phyloP scores from a whole-genome alignment of 331 rosid species.

The Malus hybrid region DNA sequence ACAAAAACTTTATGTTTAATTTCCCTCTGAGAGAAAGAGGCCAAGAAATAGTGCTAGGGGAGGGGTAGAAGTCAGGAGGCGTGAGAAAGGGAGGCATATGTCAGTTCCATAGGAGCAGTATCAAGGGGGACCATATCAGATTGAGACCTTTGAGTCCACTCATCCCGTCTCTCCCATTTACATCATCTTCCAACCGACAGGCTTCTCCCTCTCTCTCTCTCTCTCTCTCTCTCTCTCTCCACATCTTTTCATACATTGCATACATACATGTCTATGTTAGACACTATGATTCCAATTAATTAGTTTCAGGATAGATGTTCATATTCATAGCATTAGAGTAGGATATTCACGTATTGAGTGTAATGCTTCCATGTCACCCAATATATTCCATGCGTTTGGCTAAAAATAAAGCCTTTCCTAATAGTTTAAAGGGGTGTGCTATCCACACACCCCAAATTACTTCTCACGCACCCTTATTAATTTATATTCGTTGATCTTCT shows the following conservation, averaged over 20 bases:
- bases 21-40: not conserved
- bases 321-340: too few species aligned
- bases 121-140: conserved; percentile 61
- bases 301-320: not conserved
- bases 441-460: too few species aligned
- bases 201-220: not conserved
- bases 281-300: not conserved
- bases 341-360: too few species aligned
- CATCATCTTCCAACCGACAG: conserved; percentile 33
- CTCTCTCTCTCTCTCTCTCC: not conserved
- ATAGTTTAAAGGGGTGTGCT: too few species aligned
- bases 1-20: conserved; percentile 36
- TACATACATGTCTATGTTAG: not conserved
- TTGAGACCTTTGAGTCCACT: conserved; percentile 49
- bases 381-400: too few species aligned
- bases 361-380: too few species aligned
- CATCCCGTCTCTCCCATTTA: conserved; percentile 14
- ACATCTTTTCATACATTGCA: not conserved
- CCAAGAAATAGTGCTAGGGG: not conserved
- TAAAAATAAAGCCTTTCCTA: too few species aligned
- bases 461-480: too few species aligned
- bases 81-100: conserved; percentile 82
- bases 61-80: conserved; percentile 30
- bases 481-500: too few species aligned
- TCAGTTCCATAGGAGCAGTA: conserved; percentile 49